Conservation (phyloP, 306 rosid species). For the Rosa rugosa region DNA sequence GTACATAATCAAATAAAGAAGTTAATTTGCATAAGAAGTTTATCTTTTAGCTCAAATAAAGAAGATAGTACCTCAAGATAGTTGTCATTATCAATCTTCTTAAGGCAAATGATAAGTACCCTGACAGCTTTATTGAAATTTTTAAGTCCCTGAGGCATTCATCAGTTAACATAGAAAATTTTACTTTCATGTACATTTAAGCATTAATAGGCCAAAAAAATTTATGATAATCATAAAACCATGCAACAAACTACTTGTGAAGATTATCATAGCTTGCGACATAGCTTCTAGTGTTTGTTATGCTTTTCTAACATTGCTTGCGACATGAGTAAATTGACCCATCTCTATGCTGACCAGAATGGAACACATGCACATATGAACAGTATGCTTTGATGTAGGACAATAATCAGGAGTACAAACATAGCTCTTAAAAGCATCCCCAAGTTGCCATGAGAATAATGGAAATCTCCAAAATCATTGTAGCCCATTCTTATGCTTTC, state of each 20-base stretch:
- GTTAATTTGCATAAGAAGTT: no score
- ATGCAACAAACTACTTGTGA: no score
- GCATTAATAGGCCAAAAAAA: background rate
- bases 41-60: no score
- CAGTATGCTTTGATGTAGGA: conserved; percentile 84
- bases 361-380: conserved; percentile 94
- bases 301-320: conserved; percentile 89
- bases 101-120: no score
- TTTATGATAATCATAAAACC: no score
- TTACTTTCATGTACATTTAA: background rate
- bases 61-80: no score
- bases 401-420: conserved; percentile 98
- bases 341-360: conserved; percentile 97
- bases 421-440: conserved; percentile 90
- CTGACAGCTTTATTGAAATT: no score
- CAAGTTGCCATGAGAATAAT: conserved; percentile 80
- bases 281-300: conserved; percentile 65
- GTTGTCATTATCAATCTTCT: no score
- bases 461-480: conserved; percentile 97
- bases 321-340: conserved; percentile 95
- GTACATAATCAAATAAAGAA: no score
- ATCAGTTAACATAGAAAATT: background rate
- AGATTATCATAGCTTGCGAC: no score
- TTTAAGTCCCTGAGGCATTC: conserved; percentile 58
- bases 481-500: conserved; percentile 99